These are phyloP conservation scores for Volvox reticuliferus DNA, from an alignment of 139 green algal species.

Conservation along the genomic window DNA sequence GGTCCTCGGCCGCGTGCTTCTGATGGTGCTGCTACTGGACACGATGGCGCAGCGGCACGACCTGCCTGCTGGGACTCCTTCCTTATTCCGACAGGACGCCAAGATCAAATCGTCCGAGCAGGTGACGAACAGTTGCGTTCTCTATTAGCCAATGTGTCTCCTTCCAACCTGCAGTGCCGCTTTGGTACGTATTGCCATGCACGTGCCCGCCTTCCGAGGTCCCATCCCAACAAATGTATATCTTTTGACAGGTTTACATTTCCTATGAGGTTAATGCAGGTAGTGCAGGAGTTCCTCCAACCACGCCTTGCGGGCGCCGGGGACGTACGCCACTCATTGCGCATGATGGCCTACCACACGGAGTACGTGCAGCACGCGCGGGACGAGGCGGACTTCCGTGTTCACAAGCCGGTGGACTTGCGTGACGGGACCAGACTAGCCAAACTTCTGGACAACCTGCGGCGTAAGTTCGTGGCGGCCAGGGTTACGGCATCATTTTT, in stretches of 20 bases:
- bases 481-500: too few relatives aligned
- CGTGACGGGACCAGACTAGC: slow-evolving; percentile 30
- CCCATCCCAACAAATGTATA: too few relatives aligned
- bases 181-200: background rate
- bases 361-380: slow-evolving; percentile 74
- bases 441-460: slow-evolving; percentile 36
- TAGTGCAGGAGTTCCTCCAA: slow-evolving; percentile 71
- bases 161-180: too few relatives aligned
- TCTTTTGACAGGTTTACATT: background rate
- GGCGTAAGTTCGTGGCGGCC: slow-evolving; percentile 3
- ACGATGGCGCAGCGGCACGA: background rate
- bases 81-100: slow-evolving; percentile 69
- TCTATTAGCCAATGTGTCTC: background rate
- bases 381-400: slow-evolving; percentile 71
- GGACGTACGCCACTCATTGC: slow-evolving; percentile 81
- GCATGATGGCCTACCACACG: slow-evolving; percentile 72
- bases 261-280: slow-evolving; percentile 52
- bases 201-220: background rate
- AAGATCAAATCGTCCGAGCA: slow-evolving; percentile 75
- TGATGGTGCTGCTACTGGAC: slow-evolving; percentile 88
- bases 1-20: slow-evolving; percentile 84
- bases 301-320: slow-evolving; percentile 79
- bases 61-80: slow-evolving; percentile 56
- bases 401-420: slow-evolving; percentile 64
- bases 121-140: slow-evolving; percentile 49